These are phyloP conservation scores for Telfairia occidentalis DNA, from an alignment of 331 rosid species.

Conservation along the genomic window DNA sequence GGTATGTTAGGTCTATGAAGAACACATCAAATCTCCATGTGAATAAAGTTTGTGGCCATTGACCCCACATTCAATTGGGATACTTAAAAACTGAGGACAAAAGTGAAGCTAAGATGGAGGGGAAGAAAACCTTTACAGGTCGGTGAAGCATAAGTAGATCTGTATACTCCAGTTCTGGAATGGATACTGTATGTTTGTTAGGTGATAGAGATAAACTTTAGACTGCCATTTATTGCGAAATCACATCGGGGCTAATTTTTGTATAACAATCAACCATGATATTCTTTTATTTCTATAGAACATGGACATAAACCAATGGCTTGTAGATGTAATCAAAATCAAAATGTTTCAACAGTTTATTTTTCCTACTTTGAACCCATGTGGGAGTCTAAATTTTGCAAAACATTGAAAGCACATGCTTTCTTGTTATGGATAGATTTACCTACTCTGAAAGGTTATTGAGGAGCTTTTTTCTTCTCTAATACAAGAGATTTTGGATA, in stretches of 20 bases:
- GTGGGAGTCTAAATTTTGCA: not conserved
- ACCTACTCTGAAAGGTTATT: not conserved
- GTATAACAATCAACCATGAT: not conserved
- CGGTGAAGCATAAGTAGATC: not conserved
- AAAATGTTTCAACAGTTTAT: not conserved
- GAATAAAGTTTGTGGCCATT: constrained; percentile 12
- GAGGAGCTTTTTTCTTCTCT: not conserved
- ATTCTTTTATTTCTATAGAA: not conserved
- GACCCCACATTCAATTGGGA: constrained; percentile 16
- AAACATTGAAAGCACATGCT: not conserved
- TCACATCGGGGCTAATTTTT: not conserved
- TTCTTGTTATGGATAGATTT: not conserved
- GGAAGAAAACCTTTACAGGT: not conserved
- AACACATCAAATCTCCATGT: not conserved
- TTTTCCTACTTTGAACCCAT: not conserved
- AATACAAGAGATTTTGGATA: not conserved
- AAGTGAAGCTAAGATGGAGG: constrained; percentile 1
- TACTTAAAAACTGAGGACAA: not conserved
- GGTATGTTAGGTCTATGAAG: not conserved
- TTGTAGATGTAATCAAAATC: not conserved
- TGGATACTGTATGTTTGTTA: not conserved
- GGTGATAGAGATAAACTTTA: not conserved
- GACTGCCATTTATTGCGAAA: not conserved
- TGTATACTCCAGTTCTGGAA: not conserved
- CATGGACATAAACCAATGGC: not conserved